Evolutionary conservation across 441 rosid species (phyloP).

Genomic region (Euphorbia schlechtendalii): DNA sequence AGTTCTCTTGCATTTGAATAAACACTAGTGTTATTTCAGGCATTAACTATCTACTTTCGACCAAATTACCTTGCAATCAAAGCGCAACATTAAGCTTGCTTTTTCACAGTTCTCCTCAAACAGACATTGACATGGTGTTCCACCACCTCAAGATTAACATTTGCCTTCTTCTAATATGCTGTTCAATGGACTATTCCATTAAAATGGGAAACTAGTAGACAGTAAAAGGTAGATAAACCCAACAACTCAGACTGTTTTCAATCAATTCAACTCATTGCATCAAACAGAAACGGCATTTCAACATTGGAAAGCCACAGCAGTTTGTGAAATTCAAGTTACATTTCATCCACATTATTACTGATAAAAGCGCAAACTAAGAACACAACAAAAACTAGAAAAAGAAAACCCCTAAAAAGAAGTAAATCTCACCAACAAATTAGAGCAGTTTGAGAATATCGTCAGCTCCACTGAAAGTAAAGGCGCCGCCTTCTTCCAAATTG

Average conservation of each 20-base stretch:
- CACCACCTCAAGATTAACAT: not conserved
- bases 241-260: too few species aligned
- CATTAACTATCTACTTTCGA: not conserved
- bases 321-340: not conserved
- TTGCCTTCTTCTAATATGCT: too few species aligned
- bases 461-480: constrained; percentile 71
- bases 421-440: constrained; percentile 22
- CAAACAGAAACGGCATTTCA: not conserved
- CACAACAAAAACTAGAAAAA: not conserved
- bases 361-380: not conserved
- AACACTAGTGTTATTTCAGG: not conserved
- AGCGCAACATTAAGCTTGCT: not conserved
- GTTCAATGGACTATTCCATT: not conserved
- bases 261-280: not conserved
- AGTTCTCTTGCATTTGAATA: too few species aligned
- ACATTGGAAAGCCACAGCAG: not conserved
- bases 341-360: not conserved
- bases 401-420: not conserved
- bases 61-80: not conserved
- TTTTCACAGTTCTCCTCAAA: not conserved
- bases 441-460: constrained; percentile 75
- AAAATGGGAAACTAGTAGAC: not conserved
- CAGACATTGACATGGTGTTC: not conserved
- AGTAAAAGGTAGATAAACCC: not conserved
- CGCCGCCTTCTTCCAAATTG: constrained; percentile 84